These are phyloP conservation scores for Achaetomium macrosporum DNA, from an alignment of 2,329 filamentous ascomycete species.

Conservation along the genomic window DNA sequence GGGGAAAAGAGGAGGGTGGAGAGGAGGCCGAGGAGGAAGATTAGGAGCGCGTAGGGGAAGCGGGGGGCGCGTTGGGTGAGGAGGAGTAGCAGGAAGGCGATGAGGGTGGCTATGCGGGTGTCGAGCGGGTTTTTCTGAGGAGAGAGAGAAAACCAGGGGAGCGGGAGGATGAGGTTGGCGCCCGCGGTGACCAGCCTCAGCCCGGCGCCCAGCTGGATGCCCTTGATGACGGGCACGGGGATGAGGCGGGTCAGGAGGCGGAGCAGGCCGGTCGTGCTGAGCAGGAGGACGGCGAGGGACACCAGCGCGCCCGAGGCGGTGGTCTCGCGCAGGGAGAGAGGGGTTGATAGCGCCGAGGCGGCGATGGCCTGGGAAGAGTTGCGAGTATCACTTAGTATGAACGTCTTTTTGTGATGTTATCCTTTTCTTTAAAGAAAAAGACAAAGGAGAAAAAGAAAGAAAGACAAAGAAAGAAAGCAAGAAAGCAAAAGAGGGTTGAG, in stretches of 20 bases:
- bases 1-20: slow-evolving; percentile 29
- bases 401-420: not conserved
- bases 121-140: slow-evolving; percentile 55
- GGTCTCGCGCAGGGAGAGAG: slow-evolving; percentile 62
- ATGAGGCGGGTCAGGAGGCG: slow-evolving; percentile 66
- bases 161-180: slow-evolving; percentile 56
- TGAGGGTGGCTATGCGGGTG: slow-evolving; percentile 71
- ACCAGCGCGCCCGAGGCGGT: slow-evolving; percentile 82
- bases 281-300: slow-evolving; percentile 62
- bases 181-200: slow-evolving; percentile 76
- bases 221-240: slow-evolving; percentile 84
- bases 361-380: slow-evolving; percentile 74
- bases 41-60: slow-evolving; percentile 71
- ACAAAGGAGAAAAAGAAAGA: not conserved
- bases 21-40: slow-evolving; percentile 63
- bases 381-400: not conserved
- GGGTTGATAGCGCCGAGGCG: slow-evolving; percentile 72
- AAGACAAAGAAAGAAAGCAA: too few relatives aligned
- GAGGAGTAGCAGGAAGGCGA: slow-evolving; percentile 66
- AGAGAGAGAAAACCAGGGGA: too few relatives aligned
- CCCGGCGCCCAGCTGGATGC: slow-evolving; percentile 89
- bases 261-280: slow-evolving; percentile 75
- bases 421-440: not conserved
- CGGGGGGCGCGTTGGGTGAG: slow-evolving; percentile 57
- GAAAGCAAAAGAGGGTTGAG: not conserved